These are phyloP conservation scores for Phialocephala subalpina DNA, from an alignment of 2,329 filamentous ascomycete species.

Conservation along the genomic window DNA sequence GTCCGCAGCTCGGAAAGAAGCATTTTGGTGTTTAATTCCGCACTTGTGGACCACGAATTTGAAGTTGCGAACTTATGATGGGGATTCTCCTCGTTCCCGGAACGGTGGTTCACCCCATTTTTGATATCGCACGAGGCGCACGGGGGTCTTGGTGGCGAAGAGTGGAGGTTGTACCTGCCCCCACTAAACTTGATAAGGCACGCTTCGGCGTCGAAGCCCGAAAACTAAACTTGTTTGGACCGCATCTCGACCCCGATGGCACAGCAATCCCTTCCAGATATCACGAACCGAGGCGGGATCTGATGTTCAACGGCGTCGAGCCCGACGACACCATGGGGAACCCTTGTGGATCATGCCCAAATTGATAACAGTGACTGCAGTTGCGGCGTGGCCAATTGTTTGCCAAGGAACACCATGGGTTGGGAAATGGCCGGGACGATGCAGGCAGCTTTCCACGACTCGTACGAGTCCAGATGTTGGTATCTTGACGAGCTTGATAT, in stretches of 20 bases:
- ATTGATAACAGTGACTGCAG: slow-evolving; percentile 4
- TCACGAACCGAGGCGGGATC: background rate
- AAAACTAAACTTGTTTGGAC: slow-evolving; percentile 13
- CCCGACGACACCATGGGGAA: slow-evolving; percentile 17
- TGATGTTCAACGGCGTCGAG: background rate
- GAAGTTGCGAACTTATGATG: background rate
- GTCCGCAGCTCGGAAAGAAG: background rate
- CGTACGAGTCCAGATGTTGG: slow-evolving; percentile 6
- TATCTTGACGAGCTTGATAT: slow-evolving; percentile 1
- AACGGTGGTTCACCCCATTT: slow-evolving; percentile 8
- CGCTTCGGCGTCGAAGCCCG: slow-evolving; percentile 14
- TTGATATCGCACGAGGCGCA: slow-evolving; percentile 1
- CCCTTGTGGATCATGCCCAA: background rate
- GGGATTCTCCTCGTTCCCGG: slow-evolving; percentile 1
- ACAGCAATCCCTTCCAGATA: background rate
- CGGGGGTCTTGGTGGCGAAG: slow-evolving; percentile 1
- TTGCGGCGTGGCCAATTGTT: background rate
- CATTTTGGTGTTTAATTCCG: background rate
- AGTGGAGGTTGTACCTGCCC: background rate
- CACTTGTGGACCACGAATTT: background rate
- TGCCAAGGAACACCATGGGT: background rate
- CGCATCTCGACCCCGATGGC: background rate
- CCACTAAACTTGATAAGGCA: slow-evolving; percentile 4
- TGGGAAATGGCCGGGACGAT: background rate
- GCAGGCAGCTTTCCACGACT: slow-evolving; percentile 8